Conservation (phyloP, 768 basidiomycete species). For the Suillus placidus region DNA sequence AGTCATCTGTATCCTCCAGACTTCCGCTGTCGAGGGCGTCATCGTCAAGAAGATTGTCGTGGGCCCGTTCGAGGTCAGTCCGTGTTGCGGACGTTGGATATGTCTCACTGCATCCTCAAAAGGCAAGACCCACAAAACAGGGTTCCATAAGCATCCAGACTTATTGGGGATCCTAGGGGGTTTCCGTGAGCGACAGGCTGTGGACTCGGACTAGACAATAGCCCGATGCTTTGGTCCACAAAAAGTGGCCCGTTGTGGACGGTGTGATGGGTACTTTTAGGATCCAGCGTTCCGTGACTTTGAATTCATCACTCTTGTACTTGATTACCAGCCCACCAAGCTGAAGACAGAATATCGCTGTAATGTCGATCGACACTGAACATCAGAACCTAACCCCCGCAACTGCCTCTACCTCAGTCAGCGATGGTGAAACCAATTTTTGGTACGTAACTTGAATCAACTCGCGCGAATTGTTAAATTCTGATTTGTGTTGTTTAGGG, state of each 20-base stretch:
- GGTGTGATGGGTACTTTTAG: too few relatives aligned
- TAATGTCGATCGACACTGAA: too few relatives aligned
- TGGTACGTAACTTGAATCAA: not conserved
- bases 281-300: too few relatives aligned
- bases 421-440: too few relatives aligned
- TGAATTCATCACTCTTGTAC: too few relatives aligned
- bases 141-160: not conserved
- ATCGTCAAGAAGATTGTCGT: not conserved
- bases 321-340: too few relatives aligned
- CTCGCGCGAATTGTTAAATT: not conserved
- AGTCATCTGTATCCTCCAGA: not conserved
- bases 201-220: not conserved
- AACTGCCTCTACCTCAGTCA: too few relatives aligned
- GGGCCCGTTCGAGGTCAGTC: not conserved
- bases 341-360: too few relatives aligned
- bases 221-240: not conserved
- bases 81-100: not conserved
- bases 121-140: too few relatives aligned
- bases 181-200: not conserved
- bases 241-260: not conserved
- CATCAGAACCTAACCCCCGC: too few relatives aligned
- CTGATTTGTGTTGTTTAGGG: not conserved
- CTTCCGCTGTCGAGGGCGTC: not conserved
- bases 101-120: too few relatives aligned
- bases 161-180: not conserved